Evolutionary conservation across 106 monocot genomes (phyloP), one percentile per base, ranked within the genome.

Genomic region (Gastrodia elata): DNA sequence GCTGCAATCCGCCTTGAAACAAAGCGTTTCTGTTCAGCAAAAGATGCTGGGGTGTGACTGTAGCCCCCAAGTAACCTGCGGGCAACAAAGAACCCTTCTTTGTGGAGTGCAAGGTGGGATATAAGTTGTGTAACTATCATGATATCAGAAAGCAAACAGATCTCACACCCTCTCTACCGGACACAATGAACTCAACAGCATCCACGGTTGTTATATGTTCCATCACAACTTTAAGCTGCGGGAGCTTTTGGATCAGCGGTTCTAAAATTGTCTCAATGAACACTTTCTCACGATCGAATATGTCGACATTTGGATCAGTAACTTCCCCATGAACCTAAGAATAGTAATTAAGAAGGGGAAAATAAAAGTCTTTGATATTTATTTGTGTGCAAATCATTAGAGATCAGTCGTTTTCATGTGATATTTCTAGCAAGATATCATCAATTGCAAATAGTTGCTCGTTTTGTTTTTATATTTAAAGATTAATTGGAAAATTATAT

Each of bases 251-350:
- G 8, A 90, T 30, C 32, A 96, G 70, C 43, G 96, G 92, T 36
- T 70, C 70, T 71, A 96, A 86, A 49, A 86, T 85, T 2, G 83
- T 87, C n/a, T 96, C 88, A 73, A 96, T 90, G 57, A 96, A 96
- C 28, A 90, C 87, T 46, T 80, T 95, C 38, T 96, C 96, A 18
- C 92, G 81, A 64, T 96, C 92, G 84, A 96, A 96, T 75, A 86
- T 84, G 74, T 96, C 96, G 49, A 96, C 81, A 71, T 34, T 74
- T 71, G 87, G 84, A 82, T 96, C 92, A 55, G 92, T 88, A 59
- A 92, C 92, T 84, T 96, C 96, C 36, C 96, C 96, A 77, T 96
- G 96, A 22, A 96, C 96, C 96, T 96, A 58, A 16, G n/a, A 67
- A 67, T n/a, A 67, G 67, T 37, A 67, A 37, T 67, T 61, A n/a